Evolutionary conservation across 306 rosid species (phyloP), one percentile per base, ranked within the genome.

Genomic region (Geum urbanum): DNA sequence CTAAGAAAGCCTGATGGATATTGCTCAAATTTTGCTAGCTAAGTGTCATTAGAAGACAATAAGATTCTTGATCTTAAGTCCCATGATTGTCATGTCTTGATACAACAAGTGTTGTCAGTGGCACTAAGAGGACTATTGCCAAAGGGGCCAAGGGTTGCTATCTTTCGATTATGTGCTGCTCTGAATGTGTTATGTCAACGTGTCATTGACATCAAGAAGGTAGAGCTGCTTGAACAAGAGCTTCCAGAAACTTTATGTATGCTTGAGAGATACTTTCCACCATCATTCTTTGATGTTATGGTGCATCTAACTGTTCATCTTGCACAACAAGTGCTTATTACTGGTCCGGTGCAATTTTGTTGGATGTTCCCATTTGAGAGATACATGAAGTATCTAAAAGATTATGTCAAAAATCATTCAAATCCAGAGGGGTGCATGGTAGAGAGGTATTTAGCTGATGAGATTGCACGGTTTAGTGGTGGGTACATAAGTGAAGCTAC

Each of bases 1-100:
- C 47, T 65, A 15, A 65, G 48, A 20, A 45, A 46, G 22, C 43
- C 18, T 20, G 8, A 65, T 65, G 70, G 70, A 5, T 65, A 65
- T 65, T 14, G 55, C 11, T 65, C 37, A 3, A 45, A 65, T 22
- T 24, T 65, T 65, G 11, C 39, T 19, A 45, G 47, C 3, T 18
- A 9, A 11, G 13, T 65, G 3, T 11, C 52, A 4, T 0, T 46
- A 20, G 54, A 45, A 9, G 40, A 65, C 20, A 11, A 9, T 9
- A 65, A 43, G 53, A 18, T 65, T 1, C 6, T 46, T 6, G 40
- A 40, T 10, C 52, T 65, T 7, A 65, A 65, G 40, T 65, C 56
- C 4, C 54, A 65, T 20, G 70, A 65, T 45, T 45, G 32, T 20
- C 54, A 45, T 22, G 37, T 65, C 5, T 24, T 65, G 6, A 65